phyloP scores from a whole-genome alignment of 208 protist species.

The Lotmaria passim region DNA sequence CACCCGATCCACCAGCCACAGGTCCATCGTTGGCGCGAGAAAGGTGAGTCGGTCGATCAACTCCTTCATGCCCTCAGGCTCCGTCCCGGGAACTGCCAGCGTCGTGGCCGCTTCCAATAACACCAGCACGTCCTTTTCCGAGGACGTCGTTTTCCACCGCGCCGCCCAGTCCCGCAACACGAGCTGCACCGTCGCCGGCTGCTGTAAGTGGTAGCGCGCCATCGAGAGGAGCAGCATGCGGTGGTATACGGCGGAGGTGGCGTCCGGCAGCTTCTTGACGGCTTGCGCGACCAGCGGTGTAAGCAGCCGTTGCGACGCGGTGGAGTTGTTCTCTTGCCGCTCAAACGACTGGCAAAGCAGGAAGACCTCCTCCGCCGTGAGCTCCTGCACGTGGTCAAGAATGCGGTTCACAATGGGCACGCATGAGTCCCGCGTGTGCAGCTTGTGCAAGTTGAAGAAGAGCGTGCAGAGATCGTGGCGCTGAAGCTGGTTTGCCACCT shows the following conservation, averaged over 20 bases:
- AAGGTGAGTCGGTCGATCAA: constrained; percentile 39
- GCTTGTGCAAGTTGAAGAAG: constrained; percentile 78
- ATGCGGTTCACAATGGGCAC: constrained; percentile 76
- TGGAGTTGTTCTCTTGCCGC: constrained; percentile 67
- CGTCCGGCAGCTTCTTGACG: constrained; percentile 38
- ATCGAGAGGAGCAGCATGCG: constrained; percentile 64
- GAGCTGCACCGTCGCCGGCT: constrained; percentile 34
- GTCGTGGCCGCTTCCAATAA: constrained; percentile 53
- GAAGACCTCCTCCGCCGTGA: constrained; percentile 56
- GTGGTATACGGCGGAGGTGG: constrained; percentile 51
- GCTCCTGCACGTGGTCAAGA: constrained; percentile 38
- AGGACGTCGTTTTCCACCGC: constrained; percentile 23
- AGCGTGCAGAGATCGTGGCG: constrained; percentile 57
- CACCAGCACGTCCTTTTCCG: constrained; percentile 58
- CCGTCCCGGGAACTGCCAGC: constrained; percentile 28
- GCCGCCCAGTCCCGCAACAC: constrained; percentile 43
- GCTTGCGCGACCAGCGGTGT: constrained; percentile 49
- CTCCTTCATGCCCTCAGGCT: constrained; percentile 22
- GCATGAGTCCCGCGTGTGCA: constrained; percentile 80
- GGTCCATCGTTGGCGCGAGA: constrained; percentile 49
- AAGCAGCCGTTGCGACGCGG: constrained; percentile 56
- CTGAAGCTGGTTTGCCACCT: constrained; percentile 58
- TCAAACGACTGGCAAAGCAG: constrained; percentile 65
- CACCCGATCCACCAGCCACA: constrained; percentile 49
- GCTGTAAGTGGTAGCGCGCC: constrained; percentile 59